A percentile compares a stretch with the other conserved stretches of the same genome.
These are phyloP conservation scores for Leucaena leucocephala DNA, from an alignment of 306 rosid genomes.

Conservation along the genomic window DNA sequence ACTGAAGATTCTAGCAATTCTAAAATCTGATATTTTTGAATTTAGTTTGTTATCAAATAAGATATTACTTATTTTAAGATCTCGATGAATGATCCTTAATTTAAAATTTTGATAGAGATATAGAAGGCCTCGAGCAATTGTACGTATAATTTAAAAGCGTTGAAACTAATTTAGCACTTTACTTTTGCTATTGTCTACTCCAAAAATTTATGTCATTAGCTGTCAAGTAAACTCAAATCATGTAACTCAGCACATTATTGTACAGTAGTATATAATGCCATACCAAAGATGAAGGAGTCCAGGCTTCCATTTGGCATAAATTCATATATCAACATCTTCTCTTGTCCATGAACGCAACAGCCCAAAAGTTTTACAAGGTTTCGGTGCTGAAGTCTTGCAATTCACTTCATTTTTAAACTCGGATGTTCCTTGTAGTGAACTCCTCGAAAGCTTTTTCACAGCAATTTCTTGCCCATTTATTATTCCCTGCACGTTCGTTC, in stretches of 20 bases:
- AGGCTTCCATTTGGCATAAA: slow-evolving; percentile 48
- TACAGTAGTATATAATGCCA: background rate
- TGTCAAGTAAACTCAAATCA: background rate
- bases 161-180: slow-evolving; percentile 31
- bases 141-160: slow-evolving; percentile 30
- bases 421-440: slow-evolving; percentile 42
- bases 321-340: slow-evolving; percentile 47
- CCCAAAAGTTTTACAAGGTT: slow-evolving; percentile 48
- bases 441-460: slow-evolving; percentile 42
- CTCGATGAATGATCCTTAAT: slow-evolving; percentile 54
- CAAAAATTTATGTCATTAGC: background rate
- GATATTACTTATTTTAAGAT: slow-evolving; percentile 57
- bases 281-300: slow-evolving; percentile 47
- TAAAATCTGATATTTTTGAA: slow-evolving; percentile 65
- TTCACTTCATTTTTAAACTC: slow-evolving; percentile 49
- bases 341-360: slow-evolving; percentile 45
- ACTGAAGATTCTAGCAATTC: slow-evolving; percentile 50
- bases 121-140: slow-evolving; percentile 49
- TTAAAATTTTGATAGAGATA: slow-evolving; percentile 58
- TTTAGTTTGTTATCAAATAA: slow-evolving; percentile 50
- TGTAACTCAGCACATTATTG: background rate
- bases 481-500: slow-evolving; percentile 3
- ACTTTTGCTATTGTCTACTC: background rate
- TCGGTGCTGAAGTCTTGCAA: slow-evolving; percentile 46
- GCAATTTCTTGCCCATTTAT: slow-evolving; percentile 45